These are phyloP conservation scores for Aspergillus aculeatinus DNA, from an alignment of 2,329 filamentous ascomycete species.

Conservation along the genomic window DNA sequence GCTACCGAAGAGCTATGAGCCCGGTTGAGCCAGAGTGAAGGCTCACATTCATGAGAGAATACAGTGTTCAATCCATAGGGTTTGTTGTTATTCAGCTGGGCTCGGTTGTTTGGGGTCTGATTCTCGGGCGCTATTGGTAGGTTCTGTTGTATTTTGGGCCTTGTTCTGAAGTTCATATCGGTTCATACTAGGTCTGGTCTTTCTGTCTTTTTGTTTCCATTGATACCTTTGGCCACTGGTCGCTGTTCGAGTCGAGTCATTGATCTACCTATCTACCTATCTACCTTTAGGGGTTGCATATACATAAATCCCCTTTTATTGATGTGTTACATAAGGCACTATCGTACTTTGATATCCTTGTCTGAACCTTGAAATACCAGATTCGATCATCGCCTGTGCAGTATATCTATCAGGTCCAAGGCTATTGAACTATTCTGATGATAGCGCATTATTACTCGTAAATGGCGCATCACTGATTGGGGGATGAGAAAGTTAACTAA, in stretches of 20 bases:
- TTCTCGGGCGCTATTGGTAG: conserved; percentile 9
- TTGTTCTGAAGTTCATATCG: background rate
- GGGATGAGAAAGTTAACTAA: background rate
- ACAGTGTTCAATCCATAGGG: too few relatives aligned
- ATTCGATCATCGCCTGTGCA: background rate
- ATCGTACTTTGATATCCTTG: too few relatives aligned
- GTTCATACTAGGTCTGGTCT: background rate
- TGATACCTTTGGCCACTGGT: conserved; percentile 1
- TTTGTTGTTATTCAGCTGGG: background rate
- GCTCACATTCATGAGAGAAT: too few relatives aligned
- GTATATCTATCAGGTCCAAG: too few relatives aligned
- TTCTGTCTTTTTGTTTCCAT: background rate
- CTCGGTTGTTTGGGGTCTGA: background rate
- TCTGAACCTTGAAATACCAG: background rate
- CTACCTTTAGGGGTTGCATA: background rate
- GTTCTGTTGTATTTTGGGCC: background rate
- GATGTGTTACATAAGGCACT: too few relatives aligned
- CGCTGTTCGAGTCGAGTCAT: background rate
- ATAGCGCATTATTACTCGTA: background rate
- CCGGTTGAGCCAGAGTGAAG: background rate
- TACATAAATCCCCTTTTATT: background rate
- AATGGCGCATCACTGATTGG: conserved; percentile 1
- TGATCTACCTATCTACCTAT: background rate
- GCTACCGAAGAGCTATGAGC: conserved; percentile 9
- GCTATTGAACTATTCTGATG: too few relatives aligned